phyloP scores from a whole-genome alignment of 2,329 filamentous ascomycete species.

The Epichloe baconii region DNA sequence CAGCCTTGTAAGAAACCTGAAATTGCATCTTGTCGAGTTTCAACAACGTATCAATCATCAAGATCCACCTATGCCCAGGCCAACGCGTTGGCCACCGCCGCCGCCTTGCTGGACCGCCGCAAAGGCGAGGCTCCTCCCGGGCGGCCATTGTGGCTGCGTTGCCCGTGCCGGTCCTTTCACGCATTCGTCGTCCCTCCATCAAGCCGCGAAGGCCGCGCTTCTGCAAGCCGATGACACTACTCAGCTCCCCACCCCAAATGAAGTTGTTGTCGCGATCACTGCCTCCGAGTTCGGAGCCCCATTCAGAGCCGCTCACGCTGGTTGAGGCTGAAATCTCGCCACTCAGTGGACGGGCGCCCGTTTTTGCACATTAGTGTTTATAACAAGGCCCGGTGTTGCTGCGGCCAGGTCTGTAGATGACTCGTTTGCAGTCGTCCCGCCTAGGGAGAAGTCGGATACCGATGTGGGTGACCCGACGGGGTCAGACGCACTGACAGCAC shows the following conservation, averaged over 20 bases:
- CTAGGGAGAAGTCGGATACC: constrained; percentile 22
- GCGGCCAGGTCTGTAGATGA: constrained; percentile 19
- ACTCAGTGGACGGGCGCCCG: constrained; percentile 25
- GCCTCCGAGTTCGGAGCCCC: constrained; percentile 41
- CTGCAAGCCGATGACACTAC: constrained; percentile 87
- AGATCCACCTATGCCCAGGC: constrained; percentile 39
- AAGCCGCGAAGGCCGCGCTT: constrained; percentile 82
- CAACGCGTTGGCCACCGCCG: constrained; percentile 27
- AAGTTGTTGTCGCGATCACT: constrained; percentile 31
- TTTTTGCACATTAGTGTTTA: constrained; percentile 32
- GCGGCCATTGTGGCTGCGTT: constrained; percentile 12
- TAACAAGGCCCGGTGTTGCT: constrained; percentile 28
- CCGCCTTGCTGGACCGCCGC: constrained; percentile 10
- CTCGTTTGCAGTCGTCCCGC: constrained; percentile 17
- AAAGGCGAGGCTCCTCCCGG: constrained; percentile 9
- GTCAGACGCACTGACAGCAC: constrained; percentile 35
- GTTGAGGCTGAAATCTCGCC: constrained; percentile 37
- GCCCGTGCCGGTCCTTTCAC: constrained; percentile 51
- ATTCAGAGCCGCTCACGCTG: constrained; percentile 41
- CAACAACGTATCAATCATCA: constrained; percentile 10
- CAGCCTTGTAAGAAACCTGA: too few species aligned
- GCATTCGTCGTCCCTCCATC: constrained; percentile 84
- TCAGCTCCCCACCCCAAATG: constrained; percentile 69
- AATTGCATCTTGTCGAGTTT: too few species aligned
- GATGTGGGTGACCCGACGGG: constrained; percentile 22